Evolutionary conservation across 2,329 filamentous ascomycete species (phyloP), one percentile per base, ranked within the genome.

Genomic region (Pleoardoris graminearum): DNA sequence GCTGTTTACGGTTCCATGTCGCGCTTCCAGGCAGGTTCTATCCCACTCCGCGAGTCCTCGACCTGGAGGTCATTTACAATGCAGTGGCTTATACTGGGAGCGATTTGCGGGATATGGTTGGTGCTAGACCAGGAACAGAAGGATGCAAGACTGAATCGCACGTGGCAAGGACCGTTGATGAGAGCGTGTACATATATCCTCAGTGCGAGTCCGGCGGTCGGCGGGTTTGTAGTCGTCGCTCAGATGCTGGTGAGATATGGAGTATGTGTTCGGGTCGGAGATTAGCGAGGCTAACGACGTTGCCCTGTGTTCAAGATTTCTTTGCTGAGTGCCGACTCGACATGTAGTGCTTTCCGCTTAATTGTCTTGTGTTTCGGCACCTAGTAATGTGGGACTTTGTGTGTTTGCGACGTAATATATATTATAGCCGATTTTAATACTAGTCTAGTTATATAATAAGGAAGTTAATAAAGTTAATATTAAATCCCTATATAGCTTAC

Each of bases 191-290:
- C 37, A 39, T 59, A 57, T 52, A 10, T 55, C 11, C 8, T 56
- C 1, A 57, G 47, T 38, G 48, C 29, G 12, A 48, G 39, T 32
- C 60, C 63, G 1, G 63, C 67, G 1, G 50, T 71, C 3, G 62
- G 63, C 1, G 66, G 64, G 0, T 64, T 66, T 39, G 45, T 68
- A 8, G 60, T 67, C 23, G 67, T 70, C 14, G 62, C 53, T 12
- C 56, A 68, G 52, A 70, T 70, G 68, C 16, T 70, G 16, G 48
- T 3, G 23, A 53, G 58, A 8, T 71, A 67, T 57, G 67, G 61
- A 22, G 47, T 52, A 50, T 63, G 61, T 47, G 35, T 46, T 14
- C 60, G 53, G 55, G 48, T 60, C 29, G 56, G 59, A 7, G 57
- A 57, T 21, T 59, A 38, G 41, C 12, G 14, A 29, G 5, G 27